Evolutionary conservation across 495 filamentous ascomycete species (phyloP).

Genomic region (Neurospora sp.): DNA sequence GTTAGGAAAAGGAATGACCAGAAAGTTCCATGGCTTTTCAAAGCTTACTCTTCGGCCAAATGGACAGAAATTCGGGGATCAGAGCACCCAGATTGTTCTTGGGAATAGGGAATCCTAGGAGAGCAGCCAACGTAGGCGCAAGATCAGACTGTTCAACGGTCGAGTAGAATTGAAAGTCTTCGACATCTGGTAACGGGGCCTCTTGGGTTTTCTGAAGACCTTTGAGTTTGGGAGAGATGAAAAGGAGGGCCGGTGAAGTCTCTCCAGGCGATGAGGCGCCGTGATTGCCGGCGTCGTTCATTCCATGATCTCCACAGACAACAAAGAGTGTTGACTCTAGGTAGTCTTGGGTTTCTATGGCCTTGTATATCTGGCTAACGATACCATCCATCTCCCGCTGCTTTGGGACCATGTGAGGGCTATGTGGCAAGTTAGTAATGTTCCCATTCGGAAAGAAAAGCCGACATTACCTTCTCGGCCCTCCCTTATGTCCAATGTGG

Average conservation of each 20-base stretch:
- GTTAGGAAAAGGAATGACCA: conserved; percentile 7
- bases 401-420: conserved; percentile 84
- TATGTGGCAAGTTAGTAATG: conserved; percentile 21
- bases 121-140: conserved; percentile 74
- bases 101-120: conserved; percentile 84
- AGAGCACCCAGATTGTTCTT: conserved; percentile 86
- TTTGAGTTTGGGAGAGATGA: conserved; percentile 79
- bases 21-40: too few relatives aligned
- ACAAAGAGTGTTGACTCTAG: conserved; percentile 73
- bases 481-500: conserved; percentile 94
- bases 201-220: conserved; percentile 35
- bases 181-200: conserved; percentile 31
- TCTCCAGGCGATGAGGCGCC: conserved; percentile 87
- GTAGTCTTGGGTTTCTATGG: conserved; percentile 58
- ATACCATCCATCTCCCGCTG: conserved; percentile 91
- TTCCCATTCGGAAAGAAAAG: too few relatives aligned
- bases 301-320: conserved; percentile 89
- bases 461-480: conserved; percentile 82
- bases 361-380: conserved; percentile 62
- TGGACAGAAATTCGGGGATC: conserved; percentile 62
- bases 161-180: conserved; percentile 69
- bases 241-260: conserved; percentile 84
- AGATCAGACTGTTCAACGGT: conserved; percentile 88
- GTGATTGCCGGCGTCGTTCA: conserved; percentile 98
- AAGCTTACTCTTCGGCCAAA: conserved; percentile 54